Base-by-base conservation (phyloP, 106 monocot species). In the Agapanthus africanus region DNA sequence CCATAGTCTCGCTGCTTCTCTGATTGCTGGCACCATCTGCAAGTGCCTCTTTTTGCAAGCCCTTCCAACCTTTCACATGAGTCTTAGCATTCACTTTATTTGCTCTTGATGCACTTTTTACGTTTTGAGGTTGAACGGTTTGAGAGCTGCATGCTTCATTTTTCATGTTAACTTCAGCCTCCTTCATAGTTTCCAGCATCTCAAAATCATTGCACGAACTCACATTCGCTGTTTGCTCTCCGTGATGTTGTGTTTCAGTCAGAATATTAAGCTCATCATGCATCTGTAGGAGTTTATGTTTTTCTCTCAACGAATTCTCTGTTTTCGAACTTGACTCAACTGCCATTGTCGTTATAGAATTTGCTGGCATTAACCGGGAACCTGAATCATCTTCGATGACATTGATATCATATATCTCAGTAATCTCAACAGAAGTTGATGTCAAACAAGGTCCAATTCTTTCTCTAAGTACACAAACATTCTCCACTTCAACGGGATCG, bases 21-120 rank as follows among this genome's bases (percentile, higher is more conserved):
- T 74, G 71, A 47, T 50, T 63, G 47, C 22, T 42, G 15, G 40
- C 15, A 40, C 50, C 37, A 30, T 67, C 41, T 1, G 14, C 13
- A 61, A 14, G 40, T 67, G 37, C 68, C 19, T 62, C 31, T 63
- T 52, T 73, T 32, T 74, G 56, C 40, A 84, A 32, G 33, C 18
- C 52, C 41, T 80, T 74, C 84, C 84, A 74, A 62, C 70, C 47
- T n/a, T n/a, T n/a, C n/a, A n/a, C n/a, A n/a, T n/a, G n/a, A n/a
- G n/a, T n/a, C n/a, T n/a, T n/a, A n/a, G n/a, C n/a, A n/a, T n/a
- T n/a, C n/a, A n/a, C n/a, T 50, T 52, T 82, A 40, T 44, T 79
- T 46, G 42, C n/a, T n/a, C n/a, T n/a, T n/a, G n/a, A n/a, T n/a
- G n/a, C n/a, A n/a, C n/a, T n/a, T n/a, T n/a, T n/a, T n/a, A 36